Base-by-base conservation (phyloP, 2,329 filamentous ascomycete species). In the Dactylellina drechsleri region DNA sequence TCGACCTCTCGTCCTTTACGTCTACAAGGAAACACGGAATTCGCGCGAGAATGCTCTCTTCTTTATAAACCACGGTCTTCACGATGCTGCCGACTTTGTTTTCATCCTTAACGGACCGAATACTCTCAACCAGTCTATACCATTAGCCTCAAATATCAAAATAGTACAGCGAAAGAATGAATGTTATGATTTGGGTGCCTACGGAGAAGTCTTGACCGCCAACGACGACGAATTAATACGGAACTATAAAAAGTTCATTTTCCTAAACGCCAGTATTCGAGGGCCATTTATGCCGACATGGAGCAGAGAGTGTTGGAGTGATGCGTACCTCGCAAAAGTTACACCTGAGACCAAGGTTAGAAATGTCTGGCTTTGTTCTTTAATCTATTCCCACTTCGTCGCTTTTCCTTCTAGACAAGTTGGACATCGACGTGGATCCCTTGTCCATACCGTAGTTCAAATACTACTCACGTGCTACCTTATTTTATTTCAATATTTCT, bases 71-170 rank as follows among this genome's bases (percentile, higher is more conserved):
- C 80, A 83, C 57, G 82, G 81, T 28, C 77, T 83, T 1, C 81
- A 83, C 76, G 79, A 70, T 31, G 79, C 77, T 0, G 82, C 82
- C 54, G 82, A 83, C 77, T 83, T 83, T 76, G 77, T 83, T 72
- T 83, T 83, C 76, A 81, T 83, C 66, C 77, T 83, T 53, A 82
- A 83, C 57, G 82, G 82, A 40, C 77, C 80, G 52, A 80, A 80
- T 36, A 77, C 80, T 53, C 78, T 76, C 1, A 64, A 70, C 45
- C 28, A 57, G 1, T 53, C 79, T 0, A 79, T 83, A 56, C 82
- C 82, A 0, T n/a, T 13, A 3, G 40, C 50, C 77, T 18, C 77
- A 16, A 83, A 83, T 74, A 78, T 83, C 60, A 77, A 78, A 47
- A 65, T 81, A 26, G 77, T 83, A 18, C 66, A 77, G 8, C 80